Evolutionary conservation across 2,329 filamentous ascomycete species (phyloP).

Genomic region (Xylariaceae sp.): DNA sequence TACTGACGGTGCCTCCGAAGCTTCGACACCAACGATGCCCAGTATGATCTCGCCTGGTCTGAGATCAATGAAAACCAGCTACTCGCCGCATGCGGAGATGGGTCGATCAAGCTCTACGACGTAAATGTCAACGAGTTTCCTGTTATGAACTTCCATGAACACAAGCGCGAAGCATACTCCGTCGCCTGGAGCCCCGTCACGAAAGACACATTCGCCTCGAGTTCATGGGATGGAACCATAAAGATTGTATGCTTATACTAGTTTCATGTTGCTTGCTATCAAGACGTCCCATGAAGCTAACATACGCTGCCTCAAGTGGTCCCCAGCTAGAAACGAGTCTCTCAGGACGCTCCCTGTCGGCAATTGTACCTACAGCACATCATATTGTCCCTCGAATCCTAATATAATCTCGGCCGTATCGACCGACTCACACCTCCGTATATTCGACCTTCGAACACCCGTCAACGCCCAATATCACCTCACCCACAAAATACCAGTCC

Average conservation of each 20-base stretch:
- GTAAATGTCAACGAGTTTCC: slow-evolving; percentile 80
- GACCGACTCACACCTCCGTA: slow-evolving; percentile 84
- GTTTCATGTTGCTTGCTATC: neutral
- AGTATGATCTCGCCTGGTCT: slow-evolving; percentile 95
- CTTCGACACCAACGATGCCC: slow-evolving; percentile 95
- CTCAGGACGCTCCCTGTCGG: slow-evolving; percentile 88
- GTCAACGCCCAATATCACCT: slow-evolving; percentile 88
- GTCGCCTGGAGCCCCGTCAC: slow-evolving; percentile 91
- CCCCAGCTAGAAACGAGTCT: slow-evolving; percentile 75
- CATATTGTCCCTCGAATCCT: slow-evolving; percentile 88
- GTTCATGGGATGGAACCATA: slow-evolving; percentile 94
- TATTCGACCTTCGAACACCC: slow-evolving; percentile 92
- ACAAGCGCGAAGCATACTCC: slow-evolving; percentile 90
- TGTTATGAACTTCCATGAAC: slow-evolving; percentile 90
- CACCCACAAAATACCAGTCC: slow-evolving; percentile 81
- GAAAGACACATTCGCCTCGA: slow-evolving; percentile 89
- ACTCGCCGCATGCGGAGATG: slow-evolving; percentile 87
- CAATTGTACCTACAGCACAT: slow-evolving; percentile 91
- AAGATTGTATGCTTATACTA: slow-evolving; percentile 70
- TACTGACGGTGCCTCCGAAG: slow-evolving; percentile 50
- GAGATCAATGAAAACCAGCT: slow-evolving; percentile 97
- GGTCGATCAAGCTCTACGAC: slow-evolving; percentile 94
- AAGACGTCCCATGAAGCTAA: slow-evolving; percentile 10
- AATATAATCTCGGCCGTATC: slow-evolving; percentile 86
- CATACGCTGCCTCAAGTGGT: slow-evolving; percentile 66